Evolutionary conservation across 2,329 filamentous ascomycete genomes (phyloP), one percentile per base, ranked within the genome.

Genomic region (Colletotrichum kahawae): DNA sequence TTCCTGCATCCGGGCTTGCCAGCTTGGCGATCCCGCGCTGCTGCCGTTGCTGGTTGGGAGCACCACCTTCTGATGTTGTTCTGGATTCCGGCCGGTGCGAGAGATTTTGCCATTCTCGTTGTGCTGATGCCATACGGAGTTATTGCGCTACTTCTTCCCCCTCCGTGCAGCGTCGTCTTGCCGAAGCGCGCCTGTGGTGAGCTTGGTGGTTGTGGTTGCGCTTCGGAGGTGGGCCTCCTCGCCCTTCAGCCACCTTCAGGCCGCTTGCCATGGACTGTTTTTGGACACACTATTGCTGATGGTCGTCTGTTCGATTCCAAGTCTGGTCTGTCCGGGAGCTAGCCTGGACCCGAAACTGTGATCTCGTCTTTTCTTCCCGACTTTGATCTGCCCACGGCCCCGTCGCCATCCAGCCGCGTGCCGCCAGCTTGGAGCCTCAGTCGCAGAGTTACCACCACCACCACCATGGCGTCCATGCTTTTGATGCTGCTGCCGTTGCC

Each of bases 1-100:
- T 56, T 75, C 72, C 56, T 75, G 68, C 72, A 72, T 75, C 72
- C 72, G 63, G 63, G 72, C 68, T 75, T 75, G 62, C 72, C 72
- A 75, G 27, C 72, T 75, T 75, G 72, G 63, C 72, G 68, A 75
- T 72, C 31, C 62, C 54, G 33, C 62, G 43, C 43, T 51, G 43
- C 43, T 24, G 43, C 43, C 43, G 43, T 51, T 21, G 43, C 43
- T 51, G 43, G 43, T 21, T 21, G 43, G 43, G 43, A 51, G 43
- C n/a, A 51, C 43, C 43, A 36, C 60, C 60, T 43, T 63, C 48
- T 64, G 57, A 24, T 33, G 27, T 33, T 34, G 29, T 34, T 67
- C 68, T 72, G 56, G 29, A 72, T 65, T 65, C 60, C 68, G 56
- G 63, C 69, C 69, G 43, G 62, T 27, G 62, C 72, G 43, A 75